Evolutionary conservation across 345 rosid species (phyloP).

Genomic region (Nasturtium officinale): DNA sequence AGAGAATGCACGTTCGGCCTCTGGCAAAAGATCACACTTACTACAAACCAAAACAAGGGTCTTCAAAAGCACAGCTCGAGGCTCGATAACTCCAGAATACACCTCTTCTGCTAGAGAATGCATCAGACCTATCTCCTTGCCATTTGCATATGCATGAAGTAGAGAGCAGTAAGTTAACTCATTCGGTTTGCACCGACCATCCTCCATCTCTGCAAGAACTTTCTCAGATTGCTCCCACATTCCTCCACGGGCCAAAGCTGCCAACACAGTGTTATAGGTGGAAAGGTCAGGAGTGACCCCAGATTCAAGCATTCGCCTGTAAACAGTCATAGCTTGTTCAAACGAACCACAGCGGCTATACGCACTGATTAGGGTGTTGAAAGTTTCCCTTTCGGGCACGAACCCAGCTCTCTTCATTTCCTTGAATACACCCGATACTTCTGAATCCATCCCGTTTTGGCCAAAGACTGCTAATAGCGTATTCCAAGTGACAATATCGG

Average conservation of each 20-base stretch:
- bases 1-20: constrained; percentile 78
- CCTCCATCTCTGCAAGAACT: constrained; percentile 78
- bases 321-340: constrained; percentile 84
- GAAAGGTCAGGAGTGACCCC: constrained; percentile 89
- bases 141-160: constrained; percentile 94
- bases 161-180: constrained; percentile 82
- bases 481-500: constrained; percentile 94
- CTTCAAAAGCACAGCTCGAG: constrained; percentile 77
- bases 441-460: constrained; percentile 84
- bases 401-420: constrained; percentile 99
- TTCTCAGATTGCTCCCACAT: constrained; percentile 94
- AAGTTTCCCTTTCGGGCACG: constrained; percentile 89
- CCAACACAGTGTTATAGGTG: constrained; percentile 86
- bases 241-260: constrained; percentile 95
- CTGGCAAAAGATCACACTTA: constrained; percentile 71
- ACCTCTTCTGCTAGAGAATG: constrained; percentile 76
- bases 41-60: constrained; percentile 87
- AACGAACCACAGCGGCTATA: constrained; percentile 89
- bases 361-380: constrained; percentile 84
- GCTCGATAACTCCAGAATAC: constrained; percentile 72
- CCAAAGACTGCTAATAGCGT: constrained; percentile 91
- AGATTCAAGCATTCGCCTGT: constrained; percentile 84
- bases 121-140: constrained; percentile 78
- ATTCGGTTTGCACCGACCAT: constrained; percentile 77
- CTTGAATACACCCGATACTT: constrained; percentile 86